Evolutionary conservation across 805 yeast genomes (phyloP), one percentile per base, ranked within the genome.

Genomic region (Starmerella floris): DNA sequence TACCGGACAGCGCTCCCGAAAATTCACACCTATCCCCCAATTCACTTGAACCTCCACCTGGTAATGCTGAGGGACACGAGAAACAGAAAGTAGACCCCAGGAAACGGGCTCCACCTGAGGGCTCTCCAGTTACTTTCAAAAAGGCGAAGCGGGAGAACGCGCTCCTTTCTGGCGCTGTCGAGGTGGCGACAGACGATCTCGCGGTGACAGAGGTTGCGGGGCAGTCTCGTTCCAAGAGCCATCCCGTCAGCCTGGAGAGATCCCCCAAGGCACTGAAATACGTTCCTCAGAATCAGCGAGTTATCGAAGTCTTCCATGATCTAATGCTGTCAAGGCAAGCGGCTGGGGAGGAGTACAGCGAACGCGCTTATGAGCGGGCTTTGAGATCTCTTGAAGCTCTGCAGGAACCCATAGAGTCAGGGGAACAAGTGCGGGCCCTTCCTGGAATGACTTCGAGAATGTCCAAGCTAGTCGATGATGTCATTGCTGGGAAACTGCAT

Each of bases 401-500:
- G 5, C 45, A 51, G 3, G 46, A 43, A 4, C 61, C 59, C 2
- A 57, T 74, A 4, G 52, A 42, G 1, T 60, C 64, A 1, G 61
- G 59, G 0, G 46, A 53, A 2, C 66, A 72, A 33, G 74, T 76
- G 2, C 37, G 46, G 13, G 52, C 54, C 36, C 51, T 69, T 19
- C 63, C 66, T 1, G 67, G 69, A 1, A 51, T 72, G 16, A 73
- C 74, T 1, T 50, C 58, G 10, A 54, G 60, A 2, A 61, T 71
- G 27, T 68, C 69, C 0, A 42, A 40, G 2, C 69, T 72, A 51
- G 64, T 73, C 21, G 71, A 66, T 33, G 75, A 71, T 49, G 65
- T 71, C 11, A 49, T 58, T n/a, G 43, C 54, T 2, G 48, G 62
- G 22, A 23, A 35, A 26, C 40, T 58, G 40, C 38, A 55, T 49